Evolutionary conservation across 2,329 filamentous ascomycete species (phyloP).

Genomic region (Beauveria bassiana): DNA sequence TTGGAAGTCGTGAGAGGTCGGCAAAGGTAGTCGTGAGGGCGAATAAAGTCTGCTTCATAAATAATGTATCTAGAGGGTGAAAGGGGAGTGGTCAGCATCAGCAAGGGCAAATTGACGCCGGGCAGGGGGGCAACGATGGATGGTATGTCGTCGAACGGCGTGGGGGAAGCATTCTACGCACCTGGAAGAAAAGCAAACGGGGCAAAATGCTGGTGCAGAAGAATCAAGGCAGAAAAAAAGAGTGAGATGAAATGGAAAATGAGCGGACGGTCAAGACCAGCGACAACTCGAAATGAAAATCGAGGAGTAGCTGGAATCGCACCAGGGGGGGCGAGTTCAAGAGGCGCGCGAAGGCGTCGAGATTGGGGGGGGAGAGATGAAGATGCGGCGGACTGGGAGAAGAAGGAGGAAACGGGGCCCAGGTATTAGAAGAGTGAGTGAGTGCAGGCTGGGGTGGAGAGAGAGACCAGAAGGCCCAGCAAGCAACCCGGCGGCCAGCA

Average conservation of each 20-base stretch:
- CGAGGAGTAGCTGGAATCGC: constrained; percentile 49
- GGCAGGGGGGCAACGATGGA: not conserved
- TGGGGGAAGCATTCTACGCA: constrained; percentile 4
- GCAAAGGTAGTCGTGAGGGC: constrained; percentile 4
- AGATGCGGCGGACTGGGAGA: constrained; percentile 20
- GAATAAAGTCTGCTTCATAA: constrained; percentile 15
- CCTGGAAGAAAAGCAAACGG: constrained; percentile 17
- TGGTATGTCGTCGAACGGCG: not conserved
- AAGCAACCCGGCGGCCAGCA: not conserved
- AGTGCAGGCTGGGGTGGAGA: not conserved
- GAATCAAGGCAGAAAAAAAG: constrained; percentile 19
- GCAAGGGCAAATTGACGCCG: constrained; percentile 3
- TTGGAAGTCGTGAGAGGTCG: constrained; percentile 10
- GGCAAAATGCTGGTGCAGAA: constrained; percentile 15
- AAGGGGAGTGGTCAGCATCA: not conserved
- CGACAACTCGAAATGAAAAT: constrained; percentile 34
- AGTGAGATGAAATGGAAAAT: constrained; percentile 28
- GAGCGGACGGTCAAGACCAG: constrained; percentile 57
- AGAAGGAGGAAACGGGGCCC: constrained; percentile 21
- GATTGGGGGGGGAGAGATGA: constrained; percentile 16
- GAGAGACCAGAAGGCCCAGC: not conserved
- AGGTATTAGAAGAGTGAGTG: constrained; percentile 5
- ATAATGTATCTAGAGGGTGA: constrained; percentile 11
- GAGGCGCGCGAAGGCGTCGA: constrained; percentile 12
- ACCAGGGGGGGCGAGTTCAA: constrained; percentile 31